Base-by-base conservation (phyloP, 768 basidiomycete species). In the Auriscalpium vulgare region DNA sequence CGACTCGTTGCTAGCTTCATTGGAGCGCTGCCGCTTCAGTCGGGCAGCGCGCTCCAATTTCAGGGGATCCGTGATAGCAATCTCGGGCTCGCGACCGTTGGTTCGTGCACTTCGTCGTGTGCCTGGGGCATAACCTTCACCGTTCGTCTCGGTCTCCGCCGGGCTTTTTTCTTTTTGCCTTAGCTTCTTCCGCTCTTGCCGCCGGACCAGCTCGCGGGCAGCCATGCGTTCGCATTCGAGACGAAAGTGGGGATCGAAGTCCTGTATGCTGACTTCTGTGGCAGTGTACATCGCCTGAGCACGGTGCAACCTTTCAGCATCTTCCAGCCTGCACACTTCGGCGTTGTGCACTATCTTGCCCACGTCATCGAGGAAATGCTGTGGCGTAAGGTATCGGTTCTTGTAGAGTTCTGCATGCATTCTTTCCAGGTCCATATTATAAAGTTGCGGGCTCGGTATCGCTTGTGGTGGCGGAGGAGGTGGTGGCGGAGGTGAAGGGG, bases 211-310 rank as follows among this genome's bases (percentile, higher is more conserved):
- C 66, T 95, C 89, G 51, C 85, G 75, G 40, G 70, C 77, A 13
- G 91, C 88, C 89, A 95, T 94, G 60, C 89, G 78, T 67, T 88
- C 85, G 68, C 95, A 97, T 68, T 97, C 95, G 34, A 84, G 56
- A 51, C 76, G 74, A 68, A 97, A 87, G 52, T 81, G 77, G 0
- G 79, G 77, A 65, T 95, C 94, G 62, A 94, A 91, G 65, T 90
- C 88, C 63, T 88, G 82, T 54, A 92, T 81, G 73, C 89, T 86
- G 60, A 95, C 87, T 66, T 97, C 78, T 1, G 90, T 78, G 16
- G 90, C 87, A 21, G 84, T 91, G 59, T 85, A 81, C 91, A 99
- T 91, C 40, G 91, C 87, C 58, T 91, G 87, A 0, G 95, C 91
- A 59, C 86, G 87, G 65, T 81, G 80, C 45, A 91, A 68, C 44